Conservation (phyloP, 129 eudicot genomes). For the Tagetes patula region DNA sequence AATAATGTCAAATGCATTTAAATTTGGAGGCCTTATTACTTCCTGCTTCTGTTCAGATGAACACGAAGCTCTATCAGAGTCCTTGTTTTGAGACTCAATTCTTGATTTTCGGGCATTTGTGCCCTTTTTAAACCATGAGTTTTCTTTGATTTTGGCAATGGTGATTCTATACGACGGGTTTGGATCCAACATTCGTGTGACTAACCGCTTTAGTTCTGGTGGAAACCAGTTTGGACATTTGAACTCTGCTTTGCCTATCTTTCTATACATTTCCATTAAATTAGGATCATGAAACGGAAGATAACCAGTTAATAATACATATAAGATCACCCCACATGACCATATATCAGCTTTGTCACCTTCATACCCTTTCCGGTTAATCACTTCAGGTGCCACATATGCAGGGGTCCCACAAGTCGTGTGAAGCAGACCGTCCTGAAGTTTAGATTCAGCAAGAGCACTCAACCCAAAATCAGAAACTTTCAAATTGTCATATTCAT, state of each 20-base stretch:
- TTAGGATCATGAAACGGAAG: constrained; percentile 87
- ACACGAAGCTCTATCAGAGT: constrained; percentile 22
- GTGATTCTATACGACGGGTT: constrained; percentile 66
- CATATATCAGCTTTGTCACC: constrained; percentile 74
- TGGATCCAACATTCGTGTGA: constrained; percentile 68
- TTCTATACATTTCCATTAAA: constrained; percentile 89
- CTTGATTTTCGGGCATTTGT: constrained; percentile 21
- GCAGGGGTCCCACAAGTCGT: constrained; percentile 97
- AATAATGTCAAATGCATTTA: constrained; percentile 85
- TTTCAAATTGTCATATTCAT: constrained; percentile 72
- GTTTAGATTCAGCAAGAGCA: constrained; percentile 72
- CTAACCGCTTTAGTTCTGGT: constrained; percentile 45
- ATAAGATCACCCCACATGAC: constrained; percentile 82
- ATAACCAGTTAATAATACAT: constrained; percentile 69
- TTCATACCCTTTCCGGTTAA: constrained; percentile 56
- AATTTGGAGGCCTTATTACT: constrained; percentile 33
- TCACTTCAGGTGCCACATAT: constrained; percentile 84
- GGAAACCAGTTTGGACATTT: constrained; percentile 73
- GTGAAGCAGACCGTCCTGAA: constrained; percentile 79
- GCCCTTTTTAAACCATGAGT: constrained; percentile 63
- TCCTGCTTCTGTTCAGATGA: constrained; percentile 36
- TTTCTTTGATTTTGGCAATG: constrained; percentile 56
- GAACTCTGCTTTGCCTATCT: constrained; percentile 76
- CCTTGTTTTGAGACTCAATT: constrained; percentile 29
- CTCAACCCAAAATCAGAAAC: constrained; percentile 92